Evolutionary conservation across 2,329 filamentous ascomycete genomes (phyloP).

Genomic region (Fusarium caatingaense): DNA sequence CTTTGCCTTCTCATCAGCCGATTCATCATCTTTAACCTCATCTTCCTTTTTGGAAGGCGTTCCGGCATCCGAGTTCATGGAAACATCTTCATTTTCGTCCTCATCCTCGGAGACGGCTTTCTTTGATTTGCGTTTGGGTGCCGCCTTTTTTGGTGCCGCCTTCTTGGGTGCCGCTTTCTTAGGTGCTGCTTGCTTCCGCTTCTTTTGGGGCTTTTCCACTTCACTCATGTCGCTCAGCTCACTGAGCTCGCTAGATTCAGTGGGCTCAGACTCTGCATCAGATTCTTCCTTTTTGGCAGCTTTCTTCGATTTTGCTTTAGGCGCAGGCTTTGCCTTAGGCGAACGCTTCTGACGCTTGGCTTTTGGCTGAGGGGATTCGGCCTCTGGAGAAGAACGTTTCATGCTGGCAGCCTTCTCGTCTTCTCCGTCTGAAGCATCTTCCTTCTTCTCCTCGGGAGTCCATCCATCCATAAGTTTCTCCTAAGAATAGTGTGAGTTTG

Average conservation of each 20-base stretch:
- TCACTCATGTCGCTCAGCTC: conserved; percentile 43
- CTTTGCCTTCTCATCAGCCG: conserved; percentile 1
- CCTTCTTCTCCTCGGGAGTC: conserved; percentile 44
- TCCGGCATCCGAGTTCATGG: conserved; percentile 29
- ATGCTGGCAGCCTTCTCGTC: conserved; percentile 42
- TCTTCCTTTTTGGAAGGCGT: conserved; percentile 9
- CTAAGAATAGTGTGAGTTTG: conserved; percentile 37
- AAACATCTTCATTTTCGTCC: conserved; percentile 20
- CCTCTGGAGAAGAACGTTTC: conserved; percentile 52
- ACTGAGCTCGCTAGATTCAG: conserved; percentile 38
- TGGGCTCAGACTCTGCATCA: conserved; percentile 29
- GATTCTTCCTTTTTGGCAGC: conserved; percentile 37
- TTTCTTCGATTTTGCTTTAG: conserved; percentile 48
- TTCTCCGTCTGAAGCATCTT: conserved; percentile 45
- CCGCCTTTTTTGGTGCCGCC: neutral
- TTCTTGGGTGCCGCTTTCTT: conserved; percentile 19
- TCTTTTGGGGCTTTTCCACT: conserved; percentile 43
- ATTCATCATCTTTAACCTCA: neutral
- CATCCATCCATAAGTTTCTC: conserved; percentile 54
- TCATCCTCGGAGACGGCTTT: conserved; percentile 48
- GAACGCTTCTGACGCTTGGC: conserved; percentile 55
- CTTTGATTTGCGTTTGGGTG: conserved; percentile 31
- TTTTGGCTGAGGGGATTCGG: conserved; percentile 52
- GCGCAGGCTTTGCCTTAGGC: conserved; percentile 46
- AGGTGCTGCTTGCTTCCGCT: conserved; percentile 28